Conservation (phyloP, 2,329 filamentous ascomycete species). For the Sporothrix euskadiensis region DNA sequence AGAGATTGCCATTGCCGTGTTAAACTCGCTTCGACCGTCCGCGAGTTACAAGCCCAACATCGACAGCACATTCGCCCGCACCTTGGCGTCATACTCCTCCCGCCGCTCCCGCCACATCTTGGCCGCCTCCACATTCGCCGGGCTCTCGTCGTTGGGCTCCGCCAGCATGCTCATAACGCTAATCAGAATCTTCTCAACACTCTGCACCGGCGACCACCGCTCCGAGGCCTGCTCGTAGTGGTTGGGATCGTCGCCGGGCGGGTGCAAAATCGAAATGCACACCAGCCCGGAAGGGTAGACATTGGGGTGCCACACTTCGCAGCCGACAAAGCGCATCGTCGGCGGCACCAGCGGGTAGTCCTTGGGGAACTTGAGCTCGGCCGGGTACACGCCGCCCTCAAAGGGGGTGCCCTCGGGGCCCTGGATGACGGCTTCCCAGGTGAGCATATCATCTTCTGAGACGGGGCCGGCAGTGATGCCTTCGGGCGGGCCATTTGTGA, state of each 20-base stretch:
- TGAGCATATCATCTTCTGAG: slow-evolving; percentile 89
- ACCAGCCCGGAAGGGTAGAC: slow-evolving; percentile 91
- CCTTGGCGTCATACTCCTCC: slow-evolving; percentile 80
- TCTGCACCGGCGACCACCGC: slow-evolving; percentile 95
- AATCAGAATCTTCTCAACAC: slow-evolving; percentile 95
- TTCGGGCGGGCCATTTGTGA: slow-evolving; percentile 93
- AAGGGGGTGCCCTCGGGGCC: slow-evolving; percentile 95
- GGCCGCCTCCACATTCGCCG: slow-evolving; percentile 92
- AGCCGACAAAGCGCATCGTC: slow-evolving; percentile 88
- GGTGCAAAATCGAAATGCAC: slow-evolving; percentile 97
- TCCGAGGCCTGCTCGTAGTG: slow-evolving; percentile 97
- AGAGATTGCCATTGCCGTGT: no score
- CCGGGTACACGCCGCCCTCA: slow-evolving; percentile 92
- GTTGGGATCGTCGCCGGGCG: slow-evolving; percentile 94
- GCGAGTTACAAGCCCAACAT: slow-evolving; percentile 67
- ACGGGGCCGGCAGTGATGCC: slow-evolving; percentile 94
- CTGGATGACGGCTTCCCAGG: slow-evolving; percentile 96
- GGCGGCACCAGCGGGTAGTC: slow-evolving; percentile 97
- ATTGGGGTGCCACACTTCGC: slow-evolving; percentile 93
- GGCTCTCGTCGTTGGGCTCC: slow-evolving; percentile 94
- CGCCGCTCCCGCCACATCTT: slow-evolving; percentile 92
- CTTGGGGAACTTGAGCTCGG: slow-evolving; percentile 89
- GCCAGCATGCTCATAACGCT: slow-evolving; percentile 98
- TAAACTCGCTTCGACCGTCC: background rate
- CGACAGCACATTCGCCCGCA: slow-evolving; percentile 76